phyloP scores from a whole-genome alignment of 2,329 filamentous ascomycete species.

The Nemania diffusa region DNA sequence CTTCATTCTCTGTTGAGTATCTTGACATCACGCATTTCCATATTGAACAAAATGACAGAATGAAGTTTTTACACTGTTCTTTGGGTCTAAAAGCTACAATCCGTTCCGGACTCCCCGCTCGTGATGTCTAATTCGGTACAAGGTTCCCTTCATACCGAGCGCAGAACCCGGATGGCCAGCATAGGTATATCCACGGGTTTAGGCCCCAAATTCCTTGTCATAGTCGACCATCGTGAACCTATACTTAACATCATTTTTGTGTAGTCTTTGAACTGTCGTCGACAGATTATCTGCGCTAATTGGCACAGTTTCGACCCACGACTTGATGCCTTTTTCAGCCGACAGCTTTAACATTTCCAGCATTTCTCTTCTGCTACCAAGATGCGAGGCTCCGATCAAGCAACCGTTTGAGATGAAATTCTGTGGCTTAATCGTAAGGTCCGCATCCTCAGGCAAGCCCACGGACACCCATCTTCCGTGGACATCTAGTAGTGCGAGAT shows the following conservation, averaged over 20 bases:
- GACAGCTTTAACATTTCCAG: conserved; percentile 77
- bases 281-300: conserved; percentile 78
- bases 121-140: not conserved
- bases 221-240: conserved; percentile 79
- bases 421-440: conserved; percentile 77
- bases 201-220: conserved; percentile 72
- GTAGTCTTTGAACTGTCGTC: conserved; percentile 74
- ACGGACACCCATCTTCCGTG: conserved; percentile 84
- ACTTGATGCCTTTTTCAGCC: conserved; percentile 73
- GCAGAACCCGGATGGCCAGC: not conserved
- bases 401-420: conserved; percentile 79
- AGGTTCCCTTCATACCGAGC: not conserved
- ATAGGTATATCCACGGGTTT: conserved; percentile 10
- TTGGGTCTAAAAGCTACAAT: not conserved
- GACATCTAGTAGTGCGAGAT: conserved; percentile 82
- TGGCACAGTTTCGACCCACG: conserved; percentile 78
- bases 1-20: not conserved
- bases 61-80: conserved; percentile 19
- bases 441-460: conserved; percentile 80
- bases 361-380: conserved; percentile 76
- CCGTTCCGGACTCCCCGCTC: not conserved
- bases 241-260: conserved; percentile 77
- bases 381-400: conserved; percentile 75
- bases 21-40: not conserved
- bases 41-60: conserved; percentile 4